phyloP scores from a whole-genome alignment of 768 basidiomycete species.

The Cystofilobasidium bisporidii region DNA sequence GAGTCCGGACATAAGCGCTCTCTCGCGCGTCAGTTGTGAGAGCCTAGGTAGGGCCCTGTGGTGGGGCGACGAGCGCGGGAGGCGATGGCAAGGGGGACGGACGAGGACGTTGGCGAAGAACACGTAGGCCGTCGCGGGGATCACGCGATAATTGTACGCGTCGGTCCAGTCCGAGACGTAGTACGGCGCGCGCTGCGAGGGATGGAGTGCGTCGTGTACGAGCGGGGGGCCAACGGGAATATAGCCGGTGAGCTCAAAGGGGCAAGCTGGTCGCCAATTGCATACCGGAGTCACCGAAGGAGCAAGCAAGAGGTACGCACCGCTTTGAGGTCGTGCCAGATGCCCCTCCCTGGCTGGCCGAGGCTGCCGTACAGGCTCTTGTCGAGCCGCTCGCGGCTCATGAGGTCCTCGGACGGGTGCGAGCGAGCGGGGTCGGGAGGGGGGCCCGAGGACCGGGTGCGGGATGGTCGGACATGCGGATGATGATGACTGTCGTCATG shows the following conservation, averaged over 20 bases:
- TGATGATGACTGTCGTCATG: neutral
- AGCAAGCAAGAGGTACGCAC: neutral
- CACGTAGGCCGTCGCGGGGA: conserved; percentile 75
- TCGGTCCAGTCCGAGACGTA: conserved; percentile 82
- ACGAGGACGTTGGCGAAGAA: conserved; percentile 67
- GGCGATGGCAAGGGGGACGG: neutral
- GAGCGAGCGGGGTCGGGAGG: neutral
- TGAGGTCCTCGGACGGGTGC: neutral
- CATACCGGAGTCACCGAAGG: neutral
- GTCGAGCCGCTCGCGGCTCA: neutral
- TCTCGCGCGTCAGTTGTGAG: too few relatives aligned
- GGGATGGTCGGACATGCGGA: neutral
- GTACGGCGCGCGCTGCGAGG: conserved; percentile 48
- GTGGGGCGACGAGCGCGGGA: too few relatives aligned
- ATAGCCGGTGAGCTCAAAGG: too few relatives aligned
- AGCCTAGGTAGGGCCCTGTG: too few relatives aligned
- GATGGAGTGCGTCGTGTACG: neutral
- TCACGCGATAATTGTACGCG: conserved; percentile 81
- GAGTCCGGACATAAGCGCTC: too few relatives aligned
- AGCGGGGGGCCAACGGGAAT: neutral
- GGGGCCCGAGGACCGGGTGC: neutral
- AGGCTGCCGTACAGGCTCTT: conserved; percentile 2
- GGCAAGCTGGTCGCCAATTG: neutral
- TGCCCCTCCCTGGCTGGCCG: conserved; percentile 11
- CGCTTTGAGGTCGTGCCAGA: conserved; percentile 11